A percentile compares a stretch with the other conserved stretches of the same genome.
phyloP scores from a whole-genome alignment of 2,329 filamentous ascomycete species.

The Thelonectria discophora region DNA sequence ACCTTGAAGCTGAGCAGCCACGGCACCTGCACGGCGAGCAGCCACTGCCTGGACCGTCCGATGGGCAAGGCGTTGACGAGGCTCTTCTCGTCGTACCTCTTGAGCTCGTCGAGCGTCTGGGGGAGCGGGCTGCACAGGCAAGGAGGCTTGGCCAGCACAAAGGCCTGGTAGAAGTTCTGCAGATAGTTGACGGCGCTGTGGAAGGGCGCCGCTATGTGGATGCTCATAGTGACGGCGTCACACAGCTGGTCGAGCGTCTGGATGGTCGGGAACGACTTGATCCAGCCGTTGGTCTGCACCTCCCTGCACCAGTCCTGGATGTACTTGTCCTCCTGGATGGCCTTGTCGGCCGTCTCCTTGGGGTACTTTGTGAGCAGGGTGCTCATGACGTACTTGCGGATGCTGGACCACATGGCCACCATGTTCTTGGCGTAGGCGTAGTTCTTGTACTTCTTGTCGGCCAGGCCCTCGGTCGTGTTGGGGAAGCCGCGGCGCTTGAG shows the following conservation, averaged over 20 bases:
- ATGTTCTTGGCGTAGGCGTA: conserved; percentile 60
- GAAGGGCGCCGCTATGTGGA: conserved; percentile 60
- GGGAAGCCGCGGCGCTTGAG: conserved; percentile 55
- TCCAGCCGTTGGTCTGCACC: conserved; percentile 49
- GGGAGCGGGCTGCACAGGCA: conserved; percentile 49
- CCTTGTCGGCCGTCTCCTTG: conserved; percentile 43
- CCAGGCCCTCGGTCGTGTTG: conserved; percentile 42
- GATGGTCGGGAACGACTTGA: conserved; percentile 55
- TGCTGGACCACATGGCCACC: conserved; percentile 53
- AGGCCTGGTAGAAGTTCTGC: conserved; percentile 60
- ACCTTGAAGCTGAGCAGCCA: conserved; percentile 56
- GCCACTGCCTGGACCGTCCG: conserved; percentile 53
- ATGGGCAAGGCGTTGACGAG: conserved; percentile 54
- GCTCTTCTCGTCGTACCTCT: conserved; percentile 40
- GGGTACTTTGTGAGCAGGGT: conserved; percentile 50
- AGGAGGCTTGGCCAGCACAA: conserved; percentile 56
- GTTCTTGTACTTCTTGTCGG: conserved; percentile 54
- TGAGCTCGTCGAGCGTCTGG: conserved; percentile 42
- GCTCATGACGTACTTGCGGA: conserved; percentile 53
- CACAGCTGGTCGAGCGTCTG: conserved; percentile 52
- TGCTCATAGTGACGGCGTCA: conserved; percentile 61
- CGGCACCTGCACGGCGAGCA: conserved; percentile 55
- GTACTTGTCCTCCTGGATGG: conserved; percentile 39
- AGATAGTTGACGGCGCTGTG: conserved; percentile 62
- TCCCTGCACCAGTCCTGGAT: conserved; percentile 54